Evolutionary conservation across 2,329 filamentous ascomycete genomes (phyloP), one percentile per base, ranked within the genome.

Genomic region (Cladosporium sp.): DNA sequence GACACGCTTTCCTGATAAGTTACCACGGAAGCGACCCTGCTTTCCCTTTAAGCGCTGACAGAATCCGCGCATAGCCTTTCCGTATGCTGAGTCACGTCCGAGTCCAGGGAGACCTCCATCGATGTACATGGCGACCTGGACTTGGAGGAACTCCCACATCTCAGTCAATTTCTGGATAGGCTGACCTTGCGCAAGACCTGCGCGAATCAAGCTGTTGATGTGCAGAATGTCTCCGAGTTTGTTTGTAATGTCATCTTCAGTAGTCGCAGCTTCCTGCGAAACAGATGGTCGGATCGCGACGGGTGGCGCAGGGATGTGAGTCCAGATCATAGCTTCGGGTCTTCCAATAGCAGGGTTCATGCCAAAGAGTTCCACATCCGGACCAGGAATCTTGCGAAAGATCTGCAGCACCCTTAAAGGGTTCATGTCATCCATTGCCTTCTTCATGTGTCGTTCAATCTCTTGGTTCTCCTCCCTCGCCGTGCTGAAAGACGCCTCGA

Each of bases 321-420:
- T 93, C 95, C 95, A 99, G 53, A 99, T 88, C 77, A 98, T 96
- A 88, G 96, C 96, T 76, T 99, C 95, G 0, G 95, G 95, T 21
- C 93, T 86, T 12, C 92, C 92, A 72, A 97, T 93, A 16, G 87
- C 84, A 1, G 93, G 91, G 73, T 97, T 89, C 72, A 99, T 86
- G 5, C 94, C 94, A 1, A 99, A 83, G 26, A 99, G 84, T 77
- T 98, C 93, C 76, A 94, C 97, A 77, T 99, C 95, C 8, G 87
- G 86, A 2, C 91, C 86, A 14, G 88, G 89, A 65, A 99, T 92
- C 74, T 90, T 88, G 78, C 93, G 93, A 82, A 99, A 97, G 35
- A 99, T 85, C 71, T 96, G 96, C 65, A 98, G 81, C 0, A 96
- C 92, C 66, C 91, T 85, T 28, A 98, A 82, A 0, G 95, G 93